Evolutionary conservation across 73 alveolate genomes (phyloP).

Genomic region (Blepharisma japonicum): DNA sequence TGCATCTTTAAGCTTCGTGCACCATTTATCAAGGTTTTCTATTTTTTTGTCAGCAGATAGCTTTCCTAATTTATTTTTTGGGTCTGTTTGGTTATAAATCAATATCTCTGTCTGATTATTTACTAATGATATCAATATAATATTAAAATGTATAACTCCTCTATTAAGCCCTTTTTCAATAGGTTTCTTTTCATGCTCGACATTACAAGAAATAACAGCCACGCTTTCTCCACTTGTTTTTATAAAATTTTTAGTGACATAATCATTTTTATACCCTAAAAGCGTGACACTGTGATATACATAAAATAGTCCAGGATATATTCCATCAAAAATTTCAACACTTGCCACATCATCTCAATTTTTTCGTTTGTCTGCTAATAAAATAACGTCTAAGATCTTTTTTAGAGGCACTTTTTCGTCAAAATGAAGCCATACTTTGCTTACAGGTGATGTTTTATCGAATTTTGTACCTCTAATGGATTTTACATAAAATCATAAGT

Average conservation of each 20-base stretch:
- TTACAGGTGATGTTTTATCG: not conserved
- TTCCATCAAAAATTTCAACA: not conserved
- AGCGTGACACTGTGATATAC: not conserved
- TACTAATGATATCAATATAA: not conserved
- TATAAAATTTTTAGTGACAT: not conserved
- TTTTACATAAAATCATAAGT: too few species aligned
- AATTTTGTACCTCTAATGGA: too few species aligned
- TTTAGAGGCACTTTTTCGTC: constrained; percentile 13
- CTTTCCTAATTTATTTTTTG: not conserved
- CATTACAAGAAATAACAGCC: not conserved
- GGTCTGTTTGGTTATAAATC: constrained; percentile 22
- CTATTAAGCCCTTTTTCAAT: not conserved
- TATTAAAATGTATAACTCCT: not conserved
- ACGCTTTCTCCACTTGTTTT: not conserved
- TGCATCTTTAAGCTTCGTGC: not conserved
- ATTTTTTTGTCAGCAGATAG: not conserved
- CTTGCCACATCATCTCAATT: not conserved
- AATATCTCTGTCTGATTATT: not conserved
- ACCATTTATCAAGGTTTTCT: not conserved
- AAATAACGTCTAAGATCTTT: not conserved
- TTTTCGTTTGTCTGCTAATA: not conserved
- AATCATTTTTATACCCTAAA: constrained; percentile 5
- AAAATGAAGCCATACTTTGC: not conserved
- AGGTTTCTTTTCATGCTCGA: constrained; percentile 6
- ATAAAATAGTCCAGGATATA: not conserved